A percentile compares a stretch with the other conserved stretches of the same genome.
Conservation (phyloP, 2,329 filamentous ascomycete species). For the Beauveria australis region DNA sequence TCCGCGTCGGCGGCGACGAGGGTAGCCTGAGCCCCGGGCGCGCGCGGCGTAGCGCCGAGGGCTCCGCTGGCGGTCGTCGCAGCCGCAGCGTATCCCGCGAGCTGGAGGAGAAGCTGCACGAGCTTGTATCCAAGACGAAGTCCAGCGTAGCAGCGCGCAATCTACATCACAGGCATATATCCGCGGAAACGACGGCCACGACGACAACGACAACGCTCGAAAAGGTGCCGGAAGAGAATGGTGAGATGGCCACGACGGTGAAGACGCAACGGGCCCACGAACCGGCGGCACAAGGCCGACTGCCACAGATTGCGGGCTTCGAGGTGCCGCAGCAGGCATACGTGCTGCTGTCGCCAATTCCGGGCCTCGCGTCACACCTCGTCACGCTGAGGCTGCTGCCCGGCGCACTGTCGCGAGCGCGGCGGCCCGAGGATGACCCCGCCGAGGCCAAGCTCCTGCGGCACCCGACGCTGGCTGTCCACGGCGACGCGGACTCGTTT, state of each 20-base stretch:
- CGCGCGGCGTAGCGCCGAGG: slow-evolving; percentile 26
- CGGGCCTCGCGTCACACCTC: slow-evolving; percentile 51
- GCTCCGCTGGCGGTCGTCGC: slow-evolving; percentile 9
- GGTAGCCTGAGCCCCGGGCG: slow-evolving; percentile 28
- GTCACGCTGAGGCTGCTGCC: slow-evolving; percentile 51
- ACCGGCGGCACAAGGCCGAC: slow-evolving; percentile 17
- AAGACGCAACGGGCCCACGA: slow-evolving; percentile 14
- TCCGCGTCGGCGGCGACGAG: slow-evolving; percentile 45
- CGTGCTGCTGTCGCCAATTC: slow-evolving; percentile 60
- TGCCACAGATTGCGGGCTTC: slow-evolving; percentile 27
- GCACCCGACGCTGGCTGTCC: slow-evolving; percentile 60
- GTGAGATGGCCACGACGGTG: neutral
- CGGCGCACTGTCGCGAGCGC: slow-evolving; percentile 16
- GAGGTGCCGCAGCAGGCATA: slow-evolving; percentile 40
- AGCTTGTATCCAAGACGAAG: slow-evolving; percentile 9
- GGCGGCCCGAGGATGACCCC: slow-evolving; percentile 17
- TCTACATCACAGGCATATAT: neutral
- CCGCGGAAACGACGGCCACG: neutral
- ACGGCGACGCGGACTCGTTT: slow-evolving; percentile 69
- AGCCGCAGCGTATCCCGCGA: slow-evolving; percentile 16
- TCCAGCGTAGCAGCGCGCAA: neutral
- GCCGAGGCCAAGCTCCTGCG: slow-evolving; percentile 48
- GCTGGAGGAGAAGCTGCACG: slow-evolving; percentile 11
- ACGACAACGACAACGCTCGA: neutral
- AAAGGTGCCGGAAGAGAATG: neutral